Conservation (phyloP, 2,329 filamentous ascomycete species). For the Alternaria incomplexa region DNA sequence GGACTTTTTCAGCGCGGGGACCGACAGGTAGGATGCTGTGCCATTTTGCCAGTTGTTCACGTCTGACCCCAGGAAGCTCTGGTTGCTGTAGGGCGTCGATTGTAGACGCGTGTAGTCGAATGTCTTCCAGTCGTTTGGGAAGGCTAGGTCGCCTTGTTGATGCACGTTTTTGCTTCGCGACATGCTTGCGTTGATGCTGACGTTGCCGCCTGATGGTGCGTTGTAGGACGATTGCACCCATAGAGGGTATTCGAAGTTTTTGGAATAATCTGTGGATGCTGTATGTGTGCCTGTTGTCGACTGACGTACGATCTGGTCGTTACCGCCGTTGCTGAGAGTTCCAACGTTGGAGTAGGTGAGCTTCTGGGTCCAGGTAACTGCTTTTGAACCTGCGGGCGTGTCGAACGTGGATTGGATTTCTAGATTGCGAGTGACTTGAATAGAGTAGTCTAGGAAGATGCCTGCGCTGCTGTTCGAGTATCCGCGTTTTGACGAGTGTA, state of each 20-base stretch:
- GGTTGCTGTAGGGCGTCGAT: neutral
- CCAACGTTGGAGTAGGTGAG: conserved; percentile 64
- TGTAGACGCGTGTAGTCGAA: conserved; percentile 52
- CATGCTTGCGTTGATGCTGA: conserved; percentile 57
- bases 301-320: conserved; percentile 61
- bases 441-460: conserved; percentile 63
- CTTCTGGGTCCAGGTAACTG: conserved; percentile 64
- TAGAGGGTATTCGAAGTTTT: conserved; percentile 66
- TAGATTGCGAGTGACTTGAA: conserved; percentile 63
- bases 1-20: conserved; percentile 54
- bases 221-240: conserved; percentile 61
- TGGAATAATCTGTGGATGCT: conserved; percentile 44
- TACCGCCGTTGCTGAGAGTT: conserved; percentile 60
- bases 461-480: conserved; percentile 62
- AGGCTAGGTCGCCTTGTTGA: conserved; percentile 56
- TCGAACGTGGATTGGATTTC: conserved; percentile 60
- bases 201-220: conserved; percentile 49
- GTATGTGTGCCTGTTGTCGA: conserved; percentile 58
- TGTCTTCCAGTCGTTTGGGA: conserved; percentile 67
- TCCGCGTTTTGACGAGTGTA: conserved; percentile 58
- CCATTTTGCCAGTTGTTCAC: conserved; percentile 64
- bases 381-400: conserved; percentile 53
- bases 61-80: conserved; percentile 46
- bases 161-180: conserved; percentile 57
- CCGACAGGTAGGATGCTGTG: conserved; percentile 61